Evolutionary conservation across 768 basidiomycete genomes (phyloP), one percentile per base, ranked within the genome.

Genomic region (Boletus subcaerulescens): DNA sequence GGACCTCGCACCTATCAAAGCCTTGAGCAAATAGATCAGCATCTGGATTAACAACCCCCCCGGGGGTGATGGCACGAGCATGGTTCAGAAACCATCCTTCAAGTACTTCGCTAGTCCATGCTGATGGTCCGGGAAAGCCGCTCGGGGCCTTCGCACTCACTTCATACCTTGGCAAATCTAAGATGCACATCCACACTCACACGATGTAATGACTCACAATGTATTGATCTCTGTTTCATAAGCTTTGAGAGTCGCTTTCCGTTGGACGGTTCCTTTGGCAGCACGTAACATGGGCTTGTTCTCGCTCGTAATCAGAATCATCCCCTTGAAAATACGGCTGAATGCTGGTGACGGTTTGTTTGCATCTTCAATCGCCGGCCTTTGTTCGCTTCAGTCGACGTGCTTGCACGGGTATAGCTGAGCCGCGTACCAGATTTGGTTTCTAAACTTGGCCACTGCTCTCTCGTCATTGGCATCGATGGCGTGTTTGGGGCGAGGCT

Each of bases 241-340:
- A 0, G 64, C 42, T 0, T 51, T 62, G 15, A 81, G 48, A 1
- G 76, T 67, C 13, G 68, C 70, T 50, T 76, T 77, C 29, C 75
- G 72, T 50, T 68, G 65, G 5, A 80, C 68, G 0, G 79, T 77
- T 0, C 80, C 78, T 55, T 83, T 83, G 3, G 66, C 70, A 4
- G 79, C 65, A 39, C 76, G 73, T 7, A 71, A 64, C 44, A 83
- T 60, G 0, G 81, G 82, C 56, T 78, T 79, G 1, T 63, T 66
- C 15, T 68, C 41, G 3, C 64, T 61, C 1, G 79, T 68, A 11
- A 82, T 60, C n/a, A 82, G 36, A 43, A 83, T 80, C 80, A 82
- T 77, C 60, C 83, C 78, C 63, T 79, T 79, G 64, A 76, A 79
- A 8, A 80, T 71, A 7, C 74, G 69, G 51, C 76, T 77, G 55